These are phyloP conservation scores for Lasiosphaeria ovina DNA, from an alignment of 495 filamentous ascomycete genomes.

Conservation along the genomic window DNA sequence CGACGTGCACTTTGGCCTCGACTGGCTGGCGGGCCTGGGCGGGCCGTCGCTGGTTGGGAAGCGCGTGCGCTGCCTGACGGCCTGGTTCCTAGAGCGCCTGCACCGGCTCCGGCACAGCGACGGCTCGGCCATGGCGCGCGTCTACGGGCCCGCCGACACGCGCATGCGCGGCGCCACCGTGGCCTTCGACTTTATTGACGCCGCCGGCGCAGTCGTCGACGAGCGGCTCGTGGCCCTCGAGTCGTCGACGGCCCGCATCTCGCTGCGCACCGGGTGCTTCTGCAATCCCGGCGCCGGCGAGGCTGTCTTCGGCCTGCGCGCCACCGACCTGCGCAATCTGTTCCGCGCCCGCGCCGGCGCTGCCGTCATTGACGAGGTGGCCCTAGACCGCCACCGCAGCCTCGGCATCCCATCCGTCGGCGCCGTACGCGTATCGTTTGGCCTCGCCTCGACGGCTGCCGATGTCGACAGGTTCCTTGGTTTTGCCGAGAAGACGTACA, in stretches of 20 bases:
- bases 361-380: neutral
- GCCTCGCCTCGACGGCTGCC: conserved; percentile 25
- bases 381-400: conserved; percentile 21
- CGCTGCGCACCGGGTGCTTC: conserved; percentile 58
- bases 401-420: conserved; percentile 25
- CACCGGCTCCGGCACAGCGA: conserved; percentile 47
- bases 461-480: conserved; percentile 34
- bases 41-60: conserved; percentile 21
- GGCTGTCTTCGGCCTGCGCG: conserved; percentile 21
- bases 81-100: conserved; percentile 49
- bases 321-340: conserved; percentile 9
- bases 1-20: conserved; percentile 53
- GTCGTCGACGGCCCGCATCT: conserved; percentile 42
- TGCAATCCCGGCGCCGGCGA: conserved; percentile 59
- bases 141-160: conserved; percentile 52
- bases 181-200: conserved; percentile 53
- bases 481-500: conserved; percentile 31
- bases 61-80: conserved; percentile 39
- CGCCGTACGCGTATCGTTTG: conserved; percentile 34
- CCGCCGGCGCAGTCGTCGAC: conserved; percentile 47
- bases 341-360: neutral
- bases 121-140: conserved; percentile 42
- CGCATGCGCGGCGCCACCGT: conserved; percentile 55
- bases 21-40: conserved; percentile 24
- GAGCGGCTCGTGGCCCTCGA: conserved; percentile 50